phyloP scores from a whole-genome alignment of 2,329 filamentous ascomycete species.

The Gnomoniopsis sp. region DNA sequence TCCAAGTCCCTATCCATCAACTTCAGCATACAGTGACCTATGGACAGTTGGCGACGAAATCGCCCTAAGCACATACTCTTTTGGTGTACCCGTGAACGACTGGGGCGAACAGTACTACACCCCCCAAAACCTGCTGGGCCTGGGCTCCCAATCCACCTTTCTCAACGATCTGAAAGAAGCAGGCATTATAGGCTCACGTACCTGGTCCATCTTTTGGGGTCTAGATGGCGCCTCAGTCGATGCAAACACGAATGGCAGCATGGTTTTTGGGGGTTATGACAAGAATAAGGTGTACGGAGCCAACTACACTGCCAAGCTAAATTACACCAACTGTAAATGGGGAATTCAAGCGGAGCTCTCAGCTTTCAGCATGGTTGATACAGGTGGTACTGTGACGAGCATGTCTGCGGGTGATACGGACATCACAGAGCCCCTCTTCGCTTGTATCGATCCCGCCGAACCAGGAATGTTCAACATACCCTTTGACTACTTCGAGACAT shows the following conservation, averaged over 20 bases:
- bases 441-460: neutral
- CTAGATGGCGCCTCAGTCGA: slow-evolving; percentile 16
- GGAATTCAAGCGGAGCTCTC: neutral
- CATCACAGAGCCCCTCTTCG: neutral
- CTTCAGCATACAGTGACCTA: neutral
- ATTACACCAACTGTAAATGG: neutral
- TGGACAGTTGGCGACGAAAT: slow-evolving; percentile 17
- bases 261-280: slow-evolving; percentile 11
- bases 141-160: slow-evolving; percentile 30
- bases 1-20: neutral
- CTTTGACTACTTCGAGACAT: neutral
- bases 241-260: slow-evolving; percentile 1
- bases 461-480: slow-evolving; percentile 2
- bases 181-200: slow-evolving; percentile 26
- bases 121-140: slow-evolving; percentile 23
- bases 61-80: slow-evolving; percentile 18
- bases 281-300: slow-evolving; percentile 1
- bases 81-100: slow-evolving; percentile 22
- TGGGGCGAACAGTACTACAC: slow-evolving; percentile 23
- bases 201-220: slow-evolving; percentile 32
- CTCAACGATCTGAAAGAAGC: slow-evolving; percentile 23
- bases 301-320: neutral
- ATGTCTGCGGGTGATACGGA: neutral
- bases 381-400: neutral
- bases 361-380: neutral